Conservation (phyloP, 805 yeast species). For the Saturnispora zaruensis region DNA sequence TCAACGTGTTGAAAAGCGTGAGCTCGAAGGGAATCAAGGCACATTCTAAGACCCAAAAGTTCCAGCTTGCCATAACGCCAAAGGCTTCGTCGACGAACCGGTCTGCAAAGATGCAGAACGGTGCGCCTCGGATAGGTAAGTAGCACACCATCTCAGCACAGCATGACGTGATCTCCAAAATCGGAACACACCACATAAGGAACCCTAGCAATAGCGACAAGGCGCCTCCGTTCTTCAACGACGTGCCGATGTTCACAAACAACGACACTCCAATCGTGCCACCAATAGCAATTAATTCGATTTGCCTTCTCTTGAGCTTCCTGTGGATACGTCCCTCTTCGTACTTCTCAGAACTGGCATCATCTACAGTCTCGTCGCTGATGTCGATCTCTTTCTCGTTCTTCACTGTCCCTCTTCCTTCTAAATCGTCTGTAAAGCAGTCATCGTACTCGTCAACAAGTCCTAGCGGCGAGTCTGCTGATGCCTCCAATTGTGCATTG, state of each 20-base stretch:
- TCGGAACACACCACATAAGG: conserved; percentile 35
- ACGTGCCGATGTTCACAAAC: conserved; percentile 36
- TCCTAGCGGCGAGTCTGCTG: background rate
- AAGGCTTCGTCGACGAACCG: conserved; percentile 38
- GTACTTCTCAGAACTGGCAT: conserved; percentile 3
- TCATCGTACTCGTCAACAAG: conserved; percentile 9
- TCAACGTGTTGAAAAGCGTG: conserved; percentile 42
- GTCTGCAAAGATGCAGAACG: conserved; percentile 38
- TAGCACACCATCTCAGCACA: conserved; percentile 40
- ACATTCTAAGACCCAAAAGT: conserved; percentile 40
- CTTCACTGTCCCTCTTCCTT: conserved; percentile 4
- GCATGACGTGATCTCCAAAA: conserved; percentile 33
- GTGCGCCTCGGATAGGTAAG: conserved; percentile 36
- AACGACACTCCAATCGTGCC: conserved; percentile 38
- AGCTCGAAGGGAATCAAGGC: conserved; percentile 43
- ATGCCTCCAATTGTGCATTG: conserved; percentile 11
- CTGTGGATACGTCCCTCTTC: conserved; percentile 20
- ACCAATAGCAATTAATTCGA: conserved; percentile 68
- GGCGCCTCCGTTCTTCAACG: conserved; percentile 35
- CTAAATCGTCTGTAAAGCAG: conserved; percentile 11
- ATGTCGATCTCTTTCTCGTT: background rate
- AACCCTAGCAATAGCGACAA: conserved; percentile 33
- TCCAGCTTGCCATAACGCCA: conserved; percentile 39
- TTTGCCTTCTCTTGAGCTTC: conserved; percentile 51
- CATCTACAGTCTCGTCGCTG: background rate